phyloP scores from a whole-genome alignment of 2,329 filamentous ascomycete species.

The Colletotrichum trifolii region DNA sequence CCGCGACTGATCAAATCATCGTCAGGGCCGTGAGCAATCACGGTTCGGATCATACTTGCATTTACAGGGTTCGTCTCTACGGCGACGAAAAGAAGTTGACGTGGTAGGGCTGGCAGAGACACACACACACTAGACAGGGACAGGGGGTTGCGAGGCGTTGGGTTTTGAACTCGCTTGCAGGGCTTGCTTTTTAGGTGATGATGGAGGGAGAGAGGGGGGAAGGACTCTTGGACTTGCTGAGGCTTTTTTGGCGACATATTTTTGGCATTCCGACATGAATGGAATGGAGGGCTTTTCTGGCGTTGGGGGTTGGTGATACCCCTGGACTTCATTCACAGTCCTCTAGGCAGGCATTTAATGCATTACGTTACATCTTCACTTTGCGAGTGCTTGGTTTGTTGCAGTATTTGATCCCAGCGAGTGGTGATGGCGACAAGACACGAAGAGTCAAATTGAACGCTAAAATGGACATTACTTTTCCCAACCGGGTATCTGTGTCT shows the following conservation, averaged over 20 bases:
- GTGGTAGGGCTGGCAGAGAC: neutral
- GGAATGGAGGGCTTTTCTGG: slow-evolving; percentile 17
- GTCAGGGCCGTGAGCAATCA: slow-evolving; percentile 69
- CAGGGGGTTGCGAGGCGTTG: slow-evolving; percentile 6
- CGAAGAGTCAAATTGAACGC: neutral
- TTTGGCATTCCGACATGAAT: slow-evolving; percentile 21
- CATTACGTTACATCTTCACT: slow-evolving; percentile 7
- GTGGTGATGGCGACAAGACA: neutral
- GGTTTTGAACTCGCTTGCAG: neutral
- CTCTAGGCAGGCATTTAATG: slow-evolving; percentile 21
- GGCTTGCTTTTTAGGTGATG: neutral
- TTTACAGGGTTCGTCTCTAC: slow-evolving; percentile 72
- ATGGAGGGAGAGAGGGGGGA: neutral
- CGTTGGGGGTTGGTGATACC: slow-evolving; percentile 37
- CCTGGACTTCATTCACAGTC: slow-evolving; percentile 26
- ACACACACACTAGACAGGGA: no score
- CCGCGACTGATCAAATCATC: slow-evolving; percentile 62
- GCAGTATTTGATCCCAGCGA: neutral
- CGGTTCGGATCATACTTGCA: slow-evolving; percentile 71
- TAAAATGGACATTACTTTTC: slow-evolving; percentile 11
- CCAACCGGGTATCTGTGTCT: slow-evolving; percentile 44
- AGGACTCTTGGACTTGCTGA: no score
- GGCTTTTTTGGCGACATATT: neutral
- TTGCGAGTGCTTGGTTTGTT: neutral
- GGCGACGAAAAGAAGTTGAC: slow-evolving; percentile 49